Conservation (phyloP, 768 basidiomycete species). For the Hortiboletus campestris region DNA sequence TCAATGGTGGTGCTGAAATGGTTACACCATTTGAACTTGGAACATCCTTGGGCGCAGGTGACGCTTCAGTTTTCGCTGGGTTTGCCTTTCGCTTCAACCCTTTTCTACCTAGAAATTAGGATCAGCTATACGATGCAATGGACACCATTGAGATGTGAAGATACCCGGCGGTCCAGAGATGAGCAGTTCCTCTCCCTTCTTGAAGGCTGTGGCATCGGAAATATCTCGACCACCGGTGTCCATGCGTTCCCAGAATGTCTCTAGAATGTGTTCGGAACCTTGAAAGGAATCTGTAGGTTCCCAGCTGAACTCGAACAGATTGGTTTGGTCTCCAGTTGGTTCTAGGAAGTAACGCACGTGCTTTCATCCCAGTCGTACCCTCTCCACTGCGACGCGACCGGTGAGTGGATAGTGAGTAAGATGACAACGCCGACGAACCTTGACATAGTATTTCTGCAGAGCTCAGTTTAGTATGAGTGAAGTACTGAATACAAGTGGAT, state of each 20-base stretch:
- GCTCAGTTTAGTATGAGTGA: conserved; percentile 12
- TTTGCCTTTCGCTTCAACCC: conserved; percentile 18
- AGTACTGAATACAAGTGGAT: conserved; percentile 3
- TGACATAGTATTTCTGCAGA: conserved; percentile 54
- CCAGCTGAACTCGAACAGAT: conserved; percentile 48
- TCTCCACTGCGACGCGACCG: conserved; percentile 50
- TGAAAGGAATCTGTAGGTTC: conserved; percentile 62
- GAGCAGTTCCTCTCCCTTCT: conserved; percentile 51
- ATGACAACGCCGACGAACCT: conserved; percentile 39
- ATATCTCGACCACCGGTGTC: conserved; percentile 43
- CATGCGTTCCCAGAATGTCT: conserved; percentile 38
- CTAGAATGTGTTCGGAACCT: conserved; percentile 52
- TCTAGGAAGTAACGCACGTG: conserved; percentile 46
- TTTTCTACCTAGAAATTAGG: conserved; percentile 15
- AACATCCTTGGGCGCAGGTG: conserved; percentile 8
- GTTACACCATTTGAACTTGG: conserved; percentile 6
- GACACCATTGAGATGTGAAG: not conserved
- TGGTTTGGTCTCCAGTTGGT: not conserved
- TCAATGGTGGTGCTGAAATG: conserved; percentile 19
- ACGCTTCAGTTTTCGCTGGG: conserved; percentile 4
- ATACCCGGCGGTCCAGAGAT: conserved; percentile 62
- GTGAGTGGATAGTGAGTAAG: conserved; percentile 1
- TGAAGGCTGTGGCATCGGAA: conserved; percentile 48
- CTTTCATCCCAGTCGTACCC: conserved; percentile 51
- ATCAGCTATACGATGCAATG: conserved; percentile 1